These are phyloP conservation scores for Saitoella complicata DNA, from an alignment of 805 yeast species.

Conservation along the genomic window DNA sequence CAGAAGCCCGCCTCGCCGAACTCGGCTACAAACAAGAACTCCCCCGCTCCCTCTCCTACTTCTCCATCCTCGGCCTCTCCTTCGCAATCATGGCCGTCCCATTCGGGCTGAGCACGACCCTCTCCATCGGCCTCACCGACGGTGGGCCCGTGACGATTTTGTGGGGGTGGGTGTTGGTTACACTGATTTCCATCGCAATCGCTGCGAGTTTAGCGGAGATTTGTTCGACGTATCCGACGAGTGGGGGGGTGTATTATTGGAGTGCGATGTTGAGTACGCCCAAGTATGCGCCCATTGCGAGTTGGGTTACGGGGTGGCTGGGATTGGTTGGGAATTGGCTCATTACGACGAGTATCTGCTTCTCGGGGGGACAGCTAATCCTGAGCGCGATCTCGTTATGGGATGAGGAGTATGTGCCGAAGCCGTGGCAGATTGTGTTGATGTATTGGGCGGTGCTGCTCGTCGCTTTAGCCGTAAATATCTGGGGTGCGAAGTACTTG, in stretches of 20 bases:
- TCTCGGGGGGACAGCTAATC: no score
- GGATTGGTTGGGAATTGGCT: no score
- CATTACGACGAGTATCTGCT: no score
- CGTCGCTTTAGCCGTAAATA: slow-evolving; percentile 8
- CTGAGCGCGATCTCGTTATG: no score
- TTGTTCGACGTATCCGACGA: background rate
- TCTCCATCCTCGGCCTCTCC: background rate
- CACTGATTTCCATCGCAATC: background rate
- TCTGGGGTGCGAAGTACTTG: slow-evolving; percentile 12
- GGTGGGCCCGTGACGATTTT: background rate
- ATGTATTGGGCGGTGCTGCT: slow-evolving; percentile 10
- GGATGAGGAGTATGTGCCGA: slow-evolving; percentile 5
- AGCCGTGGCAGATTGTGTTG: slow-evolving; percentile 13
- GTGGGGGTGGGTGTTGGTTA: background rate
- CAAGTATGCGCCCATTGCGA: no score
- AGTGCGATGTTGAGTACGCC: no score
- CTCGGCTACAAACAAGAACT: background rate
- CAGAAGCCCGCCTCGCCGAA: background rate
- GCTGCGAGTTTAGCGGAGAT: background rate
- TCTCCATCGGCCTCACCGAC: slow-evolving; percentile 12
- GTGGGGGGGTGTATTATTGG: background rate
- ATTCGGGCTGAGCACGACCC: background rate
- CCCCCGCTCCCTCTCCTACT: background rate
- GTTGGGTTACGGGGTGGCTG: no score
- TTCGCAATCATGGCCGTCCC: slow-evolving; percentile 5